phyloP scores from a whole-genome alignment of 2,329 filamentous ascomycete species.

The Sodiomyces alkalinus region DNA sequence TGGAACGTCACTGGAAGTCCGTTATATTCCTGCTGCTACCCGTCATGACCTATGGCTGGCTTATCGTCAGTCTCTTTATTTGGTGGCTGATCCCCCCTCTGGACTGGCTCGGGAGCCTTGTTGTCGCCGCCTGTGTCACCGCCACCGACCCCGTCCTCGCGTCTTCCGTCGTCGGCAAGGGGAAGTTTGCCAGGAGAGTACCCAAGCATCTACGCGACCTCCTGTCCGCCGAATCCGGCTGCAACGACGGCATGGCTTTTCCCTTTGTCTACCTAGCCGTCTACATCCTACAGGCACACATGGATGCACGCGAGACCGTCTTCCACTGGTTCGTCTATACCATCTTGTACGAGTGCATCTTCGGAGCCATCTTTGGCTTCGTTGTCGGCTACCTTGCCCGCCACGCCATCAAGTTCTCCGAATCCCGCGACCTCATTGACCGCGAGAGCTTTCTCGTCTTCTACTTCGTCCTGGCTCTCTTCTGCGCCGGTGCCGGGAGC shows the following conservation, averaged over 20 bases:
- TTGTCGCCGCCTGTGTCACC: conserved; percentile 83
- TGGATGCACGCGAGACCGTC: conserved; percentile 51
- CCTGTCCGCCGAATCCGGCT: conserved; percentile 90
- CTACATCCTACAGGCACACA: conserved; percentile 74
- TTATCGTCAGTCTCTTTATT: conserved; percentile 81
- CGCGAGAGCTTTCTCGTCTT: conserved; percentile 96
- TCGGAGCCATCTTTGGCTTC: conserved; percentile 82
- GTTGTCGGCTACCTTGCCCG: conserved; percentile 76
- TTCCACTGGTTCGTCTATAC: conserved; percentile 83
- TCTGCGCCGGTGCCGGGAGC: conserved; percentile 87
- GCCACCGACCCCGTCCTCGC: conserved; percentile 94
- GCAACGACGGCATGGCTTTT: conserved; percentile 99
- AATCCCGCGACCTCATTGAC: conserved; percentile 75
- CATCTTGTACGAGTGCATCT: conserved; percentile 89
- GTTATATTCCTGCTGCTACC: conserved; percentile 78
- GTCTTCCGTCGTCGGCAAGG: conserved; percentile 95
- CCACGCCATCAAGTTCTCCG: conserved; percentile 77
- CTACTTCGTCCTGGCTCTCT: conserved; percentile 92
- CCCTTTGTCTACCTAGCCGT: conserved; percentile 89
- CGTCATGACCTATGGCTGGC: conserved; percentile 95
- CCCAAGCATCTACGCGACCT: conserved; percentile 95
- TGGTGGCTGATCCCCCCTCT: conserved; percentile 76
- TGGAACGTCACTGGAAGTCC: conserved; percentile 95
- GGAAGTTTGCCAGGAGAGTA: conserved; percentile 94
- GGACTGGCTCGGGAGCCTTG: conserved; percentile 79